Conservation (phyloP, 1,284 basidiomycete species). For the Polyporus tsugae region DNA sequence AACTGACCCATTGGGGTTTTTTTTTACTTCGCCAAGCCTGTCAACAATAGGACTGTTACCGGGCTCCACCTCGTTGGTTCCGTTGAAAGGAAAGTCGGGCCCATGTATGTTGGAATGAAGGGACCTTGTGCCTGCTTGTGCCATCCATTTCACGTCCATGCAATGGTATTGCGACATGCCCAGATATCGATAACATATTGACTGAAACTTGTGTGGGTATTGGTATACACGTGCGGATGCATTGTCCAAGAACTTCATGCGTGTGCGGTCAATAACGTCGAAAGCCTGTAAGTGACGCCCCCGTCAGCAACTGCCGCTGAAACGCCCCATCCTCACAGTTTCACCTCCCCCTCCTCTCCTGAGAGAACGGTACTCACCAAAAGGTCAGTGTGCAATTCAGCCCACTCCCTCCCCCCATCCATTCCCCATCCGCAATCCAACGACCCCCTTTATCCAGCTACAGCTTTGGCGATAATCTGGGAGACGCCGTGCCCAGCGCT, state of each 20-base stretch:
- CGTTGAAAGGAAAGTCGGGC: not conserved
- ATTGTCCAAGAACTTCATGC: constrained; percentile 8
- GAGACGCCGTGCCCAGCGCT: constrained; percentile 25
- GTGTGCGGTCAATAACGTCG: not conserved
- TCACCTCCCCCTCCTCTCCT: not conserved
- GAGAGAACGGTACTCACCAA: not conserved
- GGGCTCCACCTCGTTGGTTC: not conserved
- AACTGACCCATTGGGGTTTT: not conserved
- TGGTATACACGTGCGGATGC: constrained; percentile 13
- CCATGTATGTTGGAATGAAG: not conserved
- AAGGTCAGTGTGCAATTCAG: not conserved
- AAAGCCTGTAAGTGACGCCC: not conserved
- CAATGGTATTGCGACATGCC: constrained; percentile 19
- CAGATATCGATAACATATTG: constrained; percentile 18
- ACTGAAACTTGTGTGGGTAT: constrained; percentile 15
- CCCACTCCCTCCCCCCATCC: not conserved
- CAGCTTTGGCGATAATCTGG: constrained; percentile 36
- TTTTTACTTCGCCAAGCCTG: constrained; percentile 8
- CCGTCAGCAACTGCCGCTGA: not conserved
- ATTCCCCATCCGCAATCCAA: not conserved
- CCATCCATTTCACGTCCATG: constrained; percentile 1
- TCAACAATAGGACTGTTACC: not conserved
- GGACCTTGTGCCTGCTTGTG: not conserved
- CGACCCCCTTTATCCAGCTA: constrained; percentile 11
- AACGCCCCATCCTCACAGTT: no score